These are phyloP conservation scores for Camellia sinensis DNA, from an alignment of 148 eudicot species.

Conservation along the genomic window DNA sequence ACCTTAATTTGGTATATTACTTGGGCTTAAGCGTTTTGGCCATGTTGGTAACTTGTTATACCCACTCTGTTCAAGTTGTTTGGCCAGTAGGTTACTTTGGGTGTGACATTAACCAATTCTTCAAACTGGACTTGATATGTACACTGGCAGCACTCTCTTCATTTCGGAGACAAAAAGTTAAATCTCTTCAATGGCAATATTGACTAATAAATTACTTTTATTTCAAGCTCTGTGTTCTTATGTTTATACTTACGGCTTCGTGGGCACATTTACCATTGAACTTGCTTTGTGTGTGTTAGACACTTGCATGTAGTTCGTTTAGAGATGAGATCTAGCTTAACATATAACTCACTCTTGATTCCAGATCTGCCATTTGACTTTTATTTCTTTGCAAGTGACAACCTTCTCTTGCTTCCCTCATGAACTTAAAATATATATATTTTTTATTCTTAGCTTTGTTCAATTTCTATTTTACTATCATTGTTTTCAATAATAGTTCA, in stretches of 20 bases:
- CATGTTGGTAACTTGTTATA: too few species aligned
- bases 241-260: neutral
- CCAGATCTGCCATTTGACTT: neutral
- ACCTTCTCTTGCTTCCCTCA: neutral
- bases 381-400: neutral
- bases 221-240: neutral
- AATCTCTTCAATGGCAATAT: too few species aligned
- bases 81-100: too few species aligned
- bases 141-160: too few species aligned
- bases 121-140: too few species aligned
- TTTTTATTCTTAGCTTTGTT: neutral
- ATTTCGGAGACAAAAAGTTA: too few species aligned
- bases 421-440: neutral
- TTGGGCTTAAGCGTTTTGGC: too few species aligned
- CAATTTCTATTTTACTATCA: neutral
- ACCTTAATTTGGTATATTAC: too few species aligned
- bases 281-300: neutral
- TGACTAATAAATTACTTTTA: neutral
- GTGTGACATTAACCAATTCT: too few species aligned
- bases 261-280: neutral
- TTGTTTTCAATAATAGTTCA: neutral
- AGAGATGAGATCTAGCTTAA: neutral
- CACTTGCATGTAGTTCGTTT: neutral
- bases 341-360: constrained; percentile 4
- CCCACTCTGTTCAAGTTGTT: too few species aligned